Percentiles rank a stretch among this genome's conserved stretches.
phyloP scores from a whole-genome alignment of 2,329 filamentous ascomycete genomes.

The Sordariomycetes sp. region DNA sequence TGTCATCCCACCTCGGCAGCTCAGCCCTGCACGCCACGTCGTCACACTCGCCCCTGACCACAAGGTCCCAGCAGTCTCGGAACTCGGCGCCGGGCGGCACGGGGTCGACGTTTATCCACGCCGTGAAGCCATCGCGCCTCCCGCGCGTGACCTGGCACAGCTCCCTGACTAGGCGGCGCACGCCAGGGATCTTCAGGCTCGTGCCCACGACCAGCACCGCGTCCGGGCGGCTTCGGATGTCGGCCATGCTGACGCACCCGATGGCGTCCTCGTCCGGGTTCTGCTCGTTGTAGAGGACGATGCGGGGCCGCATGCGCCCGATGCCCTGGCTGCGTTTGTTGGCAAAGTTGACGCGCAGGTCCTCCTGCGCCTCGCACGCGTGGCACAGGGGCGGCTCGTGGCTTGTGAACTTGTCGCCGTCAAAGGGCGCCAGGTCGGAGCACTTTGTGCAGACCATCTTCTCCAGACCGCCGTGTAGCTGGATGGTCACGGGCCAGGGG shows the following conservation, averaged over 20 bases:
- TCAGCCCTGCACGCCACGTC: conserved; percentile 65
- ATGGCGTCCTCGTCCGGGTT: conserved; percentile 97
- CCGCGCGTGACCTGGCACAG: conserved; percentile 79
- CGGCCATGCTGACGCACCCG: conserved; percentile 75
- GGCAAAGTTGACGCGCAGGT: conserved; percentile 58
- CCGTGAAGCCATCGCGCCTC: conserved; percentile 70
- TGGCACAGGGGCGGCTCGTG: conserved; percentile 71
- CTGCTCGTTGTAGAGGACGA: conserved; percentile 94
- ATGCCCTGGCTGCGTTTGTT: conserved; percentile 91
- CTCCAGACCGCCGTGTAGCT: conserved; percentile 83
- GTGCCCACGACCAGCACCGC: conserved; percentile 92
- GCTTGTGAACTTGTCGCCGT: conserved; percentile 69
- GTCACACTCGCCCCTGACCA: conserved; percentile 79
- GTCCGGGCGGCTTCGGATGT: conserved; percentile 75
- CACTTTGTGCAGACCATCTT: conserved; percentile 98
- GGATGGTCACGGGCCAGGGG: conserved; percentile 87
- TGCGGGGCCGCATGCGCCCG: conserved; percentile 76
- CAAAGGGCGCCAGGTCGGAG: conserved; percentile 59
- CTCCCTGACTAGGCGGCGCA: conserved; percentile 78
- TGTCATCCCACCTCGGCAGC: conserved; percentile 45
- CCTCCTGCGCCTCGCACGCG: conserved; percentile 61
- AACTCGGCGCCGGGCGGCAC: conserved; percentile 75
- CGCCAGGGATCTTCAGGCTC: conserved; percentile 87
- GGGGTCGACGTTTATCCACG: conserved; percentile 88
- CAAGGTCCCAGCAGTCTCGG: conserved; percentile 84